phyloP scores from a whole-genome alignment of 768 basidiomycete species.

The Polyporus arcularius region DNA sequence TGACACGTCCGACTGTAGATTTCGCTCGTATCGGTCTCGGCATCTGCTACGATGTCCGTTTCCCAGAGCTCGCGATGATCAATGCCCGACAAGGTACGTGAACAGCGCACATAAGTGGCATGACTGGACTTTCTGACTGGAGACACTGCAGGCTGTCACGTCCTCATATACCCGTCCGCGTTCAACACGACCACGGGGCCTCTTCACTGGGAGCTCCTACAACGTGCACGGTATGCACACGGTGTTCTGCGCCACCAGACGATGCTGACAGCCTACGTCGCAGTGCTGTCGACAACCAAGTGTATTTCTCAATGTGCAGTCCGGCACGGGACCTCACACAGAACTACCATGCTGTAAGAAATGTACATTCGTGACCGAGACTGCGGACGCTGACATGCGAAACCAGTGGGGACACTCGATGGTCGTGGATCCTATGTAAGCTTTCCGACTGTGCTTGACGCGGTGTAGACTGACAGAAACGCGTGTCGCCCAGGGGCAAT shows the following conservation, averaged over 20 bases:
- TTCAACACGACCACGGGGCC: slow-evolving; percentile 97
- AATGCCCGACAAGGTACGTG: slow-evolving; percentile 77
- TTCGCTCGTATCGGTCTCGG: slow-evolving; percentile 97
- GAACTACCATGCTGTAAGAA: slow-evolving; percentile 82
- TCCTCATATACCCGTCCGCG: slow-evolving; percentile 90
- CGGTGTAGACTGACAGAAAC: not conserved
- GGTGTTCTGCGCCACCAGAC: not conserved
- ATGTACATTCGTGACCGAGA: not conserved
- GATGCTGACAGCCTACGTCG: not conserved
- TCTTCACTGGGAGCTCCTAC: slow-evolving; percentile 93
- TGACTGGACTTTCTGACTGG: not conserved
- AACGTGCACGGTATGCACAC: slow-evolving; percentile 69
- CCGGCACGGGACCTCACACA: slow-evolving; percentile 85
- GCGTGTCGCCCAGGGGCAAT: slow-evolving; percentile 56
- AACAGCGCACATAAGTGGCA: not conserved
- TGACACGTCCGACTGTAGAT: slow-evolving; percentile 47
- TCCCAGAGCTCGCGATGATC: slow-evolving; percentile 92
- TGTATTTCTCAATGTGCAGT: slow-evolving; percentile 96
- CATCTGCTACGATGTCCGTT: slow-evolving; percentile 95
- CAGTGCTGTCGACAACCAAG: slow-evolving; percentile 95
- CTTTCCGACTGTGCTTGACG: slow-evolving; percentile 10
- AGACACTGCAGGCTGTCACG: slow-evolving; percentile 66
- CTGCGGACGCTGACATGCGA: not conserved
- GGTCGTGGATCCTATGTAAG: slow-evolving; percentile 88
- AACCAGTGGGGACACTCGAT: slow-evolving; percentile 86